A percentile compares a stretch with the other conserved stretches of the same genome.
Conservation (phyloP, 305 asterid species). For the Salvia sclarea region DNA sequence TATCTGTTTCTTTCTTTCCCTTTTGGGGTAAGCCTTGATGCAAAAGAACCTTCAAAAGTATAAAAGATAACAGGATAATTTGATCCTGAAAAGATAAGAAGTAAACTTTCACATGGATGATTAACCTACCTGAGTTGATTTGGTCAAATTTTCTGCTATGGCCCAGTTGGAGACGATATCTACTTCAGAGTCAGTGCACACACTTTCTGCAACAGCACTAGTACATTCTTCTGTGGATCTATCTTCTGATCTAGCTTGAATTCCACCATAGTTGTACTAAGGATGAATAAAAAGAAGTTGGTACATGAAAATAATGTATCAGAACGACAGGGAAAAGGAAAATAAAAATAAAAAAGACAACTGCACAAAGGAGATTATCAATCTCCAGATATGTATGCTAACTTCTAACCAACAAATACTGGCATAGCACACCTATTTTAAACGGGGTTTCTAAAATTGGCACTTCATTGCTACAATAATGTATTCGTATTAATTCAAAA, state of each 20-base stretch:
- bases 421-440: no score
- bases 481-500: neutral
- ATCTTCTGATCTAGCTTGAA: slow-evolving; percentile 67
- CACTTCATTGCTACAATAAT: neutral
- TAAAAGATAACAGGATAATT: slow-evolving; percentile 20
- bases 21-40: neutral
- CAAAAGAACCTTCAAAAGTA: slow-evolving; percentile 29
- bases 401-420: no score
- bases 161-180: slow-evolving; percentile 89
- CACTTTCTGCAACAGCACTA: slow-evolving; percentile 44
- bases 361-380: neutral
- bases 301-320: slow-evolving; percentile 18
- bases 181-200: slow-evolving; percentile 52
- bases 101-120: slow-evolving; percentile 13
- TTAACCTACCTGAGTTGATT: slow-evolving; percentile 70
- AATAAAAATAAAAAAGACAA: neutral
- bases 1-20: slow-evolving; percentile 3
- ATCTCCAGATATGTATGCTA: no score
- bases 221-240: slow-evolving; percentile 52
- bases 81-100: slow-evolving; percentile 28
- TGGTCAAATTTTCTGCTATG: slow-evolving; percentile 76
- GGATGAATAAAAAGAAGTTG: slow-evolving; percentile 25
- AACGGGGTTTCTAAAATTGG: neutral
- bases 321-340: slow-evolving; percentile 22
- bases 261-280: slow-evolving; percentile 95